Evolutionary conservation across 1,139 yeast genomes (phyloP).

Genomic region (Suhomyces guaymorum): DNA sequence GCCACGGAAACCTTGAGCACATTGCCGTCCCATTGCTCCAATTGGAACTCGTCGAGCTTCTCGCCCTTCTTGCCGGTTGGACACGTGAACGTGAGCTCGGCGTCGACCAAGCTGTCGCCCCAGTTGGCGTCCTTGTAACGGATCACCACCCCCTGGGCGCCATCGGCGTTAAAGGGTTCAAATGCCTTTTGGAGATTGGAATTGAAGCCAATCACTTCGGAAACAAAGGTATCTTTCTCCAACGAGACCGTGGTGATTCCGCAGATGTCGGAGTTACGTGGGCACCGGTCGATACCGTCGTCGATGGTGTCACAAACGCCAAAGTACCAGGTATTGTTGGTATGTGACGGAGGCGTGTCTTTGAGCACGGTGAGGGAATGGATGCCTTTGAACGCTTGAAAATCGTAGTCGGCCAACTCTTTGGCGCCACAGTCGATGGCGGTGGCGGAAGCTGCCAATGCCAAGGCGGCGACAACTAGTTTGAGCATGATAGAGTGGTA

Average conservation of each 20-base stretch:
- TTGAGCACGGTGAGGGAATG: constrained; percentile 38
- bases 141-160: constrained; percentile 46
- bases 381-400: constrained; percentile 49
- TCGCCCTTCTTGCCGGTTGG: constrained; percentile 24
- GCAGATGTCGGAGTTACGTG: constrained; percentile 68
- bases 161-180: constrained; percentile 17
- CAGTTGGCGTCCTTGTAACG: constrained; percentile 60
- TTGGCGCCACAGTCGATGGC: constrained; percentile 49
- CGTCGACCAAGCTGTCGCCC: constrained; percentile 63
- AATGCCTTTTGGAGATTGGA: constrained; percentile 39
- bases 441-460: constrained; percentile 17
- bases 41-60: constrained; percentile 24
- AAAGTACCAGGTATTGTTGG: constrained; percentile 64
- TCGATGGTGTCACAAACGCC: constrained; percentile 63
- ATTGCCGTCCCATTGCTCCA: constrained; percentile 37
- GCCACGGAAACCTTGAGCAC: constrained; percentile 27
- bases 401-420: constrained; percentile 42
- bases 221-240: constrained; percentile 45
- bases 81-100: constrained; percentile 57
- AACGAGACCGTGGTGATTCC: constrained; percentile 57
- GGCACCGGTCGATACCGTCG: constrained; percentile 51
- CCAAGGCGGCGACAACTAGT: constrained; percentile 4
- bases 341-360: constrained; percentile 78
- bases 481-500: constrained; percentile 6
- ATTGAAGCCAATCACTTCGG: constrained; percentile 57